Evolutionary conservation across 768 basidiomycete species (phyloP).

Genomic region (Pholiota microspora): DNA sequence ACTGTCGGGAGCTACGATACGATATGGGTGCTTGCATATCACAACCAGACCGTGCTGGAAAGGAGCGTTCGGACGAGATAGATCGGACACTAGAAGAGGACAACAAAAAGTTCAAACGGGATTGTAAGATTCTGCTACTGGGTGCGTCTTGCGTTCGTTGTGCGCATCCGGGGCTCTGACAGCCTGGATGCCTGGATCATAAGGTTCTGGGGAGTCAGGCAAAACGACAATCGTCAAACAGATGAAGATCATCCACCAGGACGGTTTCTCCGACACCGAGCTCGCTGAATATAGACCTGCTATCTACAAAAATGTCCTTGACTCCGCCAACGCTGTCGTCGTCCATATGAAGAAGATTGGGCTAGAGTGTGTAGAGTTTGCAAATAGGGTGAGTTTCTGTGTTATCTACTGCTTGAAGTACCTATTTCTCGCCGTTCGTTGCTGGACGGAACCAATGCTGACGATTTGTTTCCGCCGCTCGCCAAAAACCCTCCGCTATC

Average conservation of each 20-base stretch:
- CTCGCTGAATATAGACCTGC: constrained; percentile 73
- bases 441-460: not conserved
- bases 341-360: constrained; percentile 85
- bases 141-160: no score
- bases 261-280: constrained; percentile 80
- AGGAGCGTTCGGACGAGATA: constrained; percentile 68
- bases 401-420: not conserved
- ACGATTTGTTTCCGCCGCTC: not conserved
- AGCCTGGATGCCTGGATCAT: no score
- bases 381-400: constrained; percentile 4
- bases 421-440: not conserved
- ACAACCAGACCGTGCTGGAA: constrained; percentile 52
- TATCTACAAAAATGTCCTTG: constrained; percentile 85
- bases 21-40: constrained; percentile 72
- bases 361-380: constrained; percentile 61
- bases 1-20: no score
- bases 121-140: constrained; percentile 92
- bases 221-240: constrained; percentile 97
- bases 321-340: constrained; percentile 84
- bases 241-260: constrained; percentile 98
- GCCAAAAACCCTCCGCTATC: not conserved
- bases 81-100: constrained; percentile 89
- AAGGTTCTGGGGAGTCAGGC: constrained; percentile 95
- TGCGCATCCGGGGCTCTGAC: no score
- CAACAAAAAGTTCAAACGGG: constrained; percentile 72